Percentiles rank a stretch among this genome's conserved stretches.
Conservation (phyloP, 192 early-diverging fungal genomes). For the Entomortierella chlamydospora region DNA sequence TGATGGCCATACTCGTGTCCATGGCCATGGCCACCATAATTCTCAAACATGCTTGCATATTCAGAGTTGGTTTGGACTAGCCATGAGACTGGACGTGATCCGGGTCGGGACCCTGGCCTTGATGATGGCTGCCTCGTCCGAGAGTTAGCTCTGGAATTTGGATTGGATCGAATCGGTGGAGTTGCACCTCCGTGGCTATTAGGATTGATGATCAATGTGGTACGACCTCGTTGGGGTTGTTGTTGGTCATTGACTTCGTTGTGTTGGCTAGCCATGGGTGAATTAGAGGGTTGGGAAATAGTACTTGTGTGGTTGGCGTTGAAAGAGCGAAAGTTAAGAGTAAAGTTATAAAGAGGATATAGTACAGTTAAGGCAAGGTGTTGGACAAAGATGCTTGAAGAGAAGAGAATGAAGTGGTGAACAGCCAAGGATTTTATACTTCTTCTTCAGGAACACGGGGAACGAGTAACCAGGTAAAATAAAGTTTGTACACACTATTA, state of each 20-base stretch:
- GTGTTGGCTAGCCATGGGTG: background rate
- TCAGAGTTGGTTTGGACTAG: constrained; percentile 38
- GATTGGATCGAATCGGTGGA: constrained; percentile 14
- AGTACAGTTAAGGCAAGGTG: no score
- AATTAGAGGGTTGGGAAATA: background rate
- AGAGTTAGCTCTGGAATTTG: constrained; percentile 21
- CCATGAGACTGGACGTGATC: constrained; percentile 42
- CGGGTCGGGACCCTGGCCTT: constrained; percentile 18
- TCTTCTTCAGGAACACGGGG: no score
- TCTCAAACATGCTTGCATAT: constrained; percentile 37
- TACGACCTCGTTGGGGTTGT: constrained; percentile 18
- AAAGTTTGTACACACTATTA: no score
- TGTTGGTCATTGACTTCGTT: no score
- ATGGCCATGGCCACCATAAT: constrained; percentile 31
- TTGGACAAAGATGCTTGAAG: no score
- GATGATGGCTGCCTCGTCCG: constrained; percentile 6
- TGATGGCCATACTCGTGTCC: background rate
- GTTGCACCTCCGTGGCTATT: background rate
- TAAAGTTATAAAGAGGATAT: no score
- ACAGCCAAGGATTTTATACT: no score
- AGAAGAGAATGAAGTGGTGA: no score
- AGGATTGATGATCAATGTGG: background rate
- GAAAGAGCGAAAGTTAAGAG: no score
- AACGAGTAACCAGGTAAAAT: no score
- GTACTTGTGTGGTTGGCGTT: background rate